A percentile compares a stretch with the other conserved stretches of the same genome.
phyloP scores from a whole-genome alignment of 805 yeast species.

The Monosporozyma unispora region DNA sequence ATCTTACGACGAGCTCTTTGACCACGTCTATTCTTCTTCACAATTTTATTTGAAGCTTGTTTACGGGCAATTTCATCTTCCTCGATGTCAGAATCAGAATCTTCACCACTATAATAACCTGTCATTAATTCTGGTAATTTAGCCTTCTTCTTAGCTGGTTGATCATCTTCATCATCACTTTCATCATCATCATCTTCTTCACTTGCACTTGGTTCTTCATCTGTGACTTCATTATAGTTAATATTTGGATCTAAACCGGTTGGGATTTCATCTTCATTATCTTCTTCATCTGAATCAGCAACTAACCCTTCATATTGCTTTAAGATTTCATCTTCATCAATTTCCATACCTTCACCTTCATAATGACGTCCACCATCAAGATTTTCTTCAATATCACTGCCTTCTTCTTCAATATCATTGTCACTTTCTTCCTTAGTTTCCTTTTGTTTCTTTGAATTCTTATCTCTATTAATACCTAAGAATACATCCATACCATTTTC shows the following conservation, averaged over 20 bases:
- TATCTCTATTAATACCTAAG: slow-evolving; percentile 26
- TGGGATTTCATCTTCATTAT: slow-evolving; percentile 1
- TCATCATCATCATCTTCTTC: slow-evolving; percentile 27
- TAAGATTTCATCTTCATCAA: slow-evolving; percentile 13
- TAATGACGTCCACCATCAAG: not conserved
- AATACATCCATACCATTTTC: slow-evolving; percentile 33
- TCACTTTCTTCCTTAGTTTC: slow-evolving; percentile 7
- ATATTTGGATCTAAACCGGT: slow-evolving; percentile 24
- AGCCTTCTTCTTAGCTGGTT: slow-evolving; percentile 21
- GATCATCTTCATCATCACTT: slow-evolving; percentile 38
- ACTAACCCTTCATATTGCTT: slow-evolving; percentile 33
- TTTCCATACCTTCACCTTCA: slow-evolving; percentile 7
- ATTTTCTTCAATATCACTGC: slow-evolving; percentile 4
- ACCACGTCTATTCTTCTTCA: slow-evolving; percentile 84
- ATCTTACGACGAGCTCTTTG: slow-evolving; percentile 95
- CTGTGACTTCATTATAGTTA: slow-evolving; percentile 50
- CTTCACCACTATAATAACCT: slow-evolving; percentile 85
- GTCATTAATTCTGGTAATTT: slow-evolving; percentile 60
- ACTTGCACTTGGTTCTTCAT: slow-evolving; percentile 46
- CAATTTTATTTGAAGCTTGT: slow-evolving; percentile 30
- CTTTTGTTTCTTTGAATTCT: slow-evolving; percentile 6
- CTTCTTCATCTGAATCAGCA: slow-evolving; percentile 32
- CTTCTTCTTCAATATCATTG: slow-evolving; percentile 12
- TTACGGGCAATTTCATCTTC: slow-evolving; percentile 42
- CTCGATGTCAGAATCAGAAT: slow-evolving; percentile 44